These are phyloP conservation scores for Thalassiosira sp. DNA, from an alignment of 352 stramenopile species.

Conservation along the genomic window DNA sequence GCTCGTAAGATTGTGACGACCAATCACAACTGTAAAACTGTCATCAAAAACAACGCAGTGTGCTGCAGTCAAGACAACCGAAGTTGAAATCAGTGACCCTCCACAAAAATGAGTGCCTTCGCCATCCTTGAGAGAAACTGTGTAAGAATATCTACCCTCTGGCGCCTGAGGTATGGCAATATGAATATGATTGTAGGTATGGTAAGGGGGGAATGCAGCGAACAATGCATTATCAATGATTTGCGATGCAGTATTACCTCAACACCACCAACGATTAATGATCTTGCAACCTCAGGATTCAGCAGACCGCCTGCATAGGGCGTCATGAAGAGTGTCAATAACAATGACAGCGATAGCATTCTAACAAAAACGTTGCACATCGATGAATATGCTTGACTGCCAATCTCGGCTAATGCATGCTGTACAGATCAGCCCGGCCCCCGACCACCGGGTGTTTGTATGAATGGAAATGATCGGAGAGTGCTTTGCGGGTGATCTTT, in stretches of 20 bases:
- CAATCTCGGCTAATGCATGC: no score
- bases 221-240: no score
- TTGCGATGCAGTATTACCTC: background rate
- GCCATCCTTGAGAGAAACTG: constrained; percentile 13
- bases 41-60: constrained; percentile 18
- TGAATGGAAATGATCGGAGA: background rate
- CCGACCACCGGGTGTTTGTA: no score
- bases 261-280: background rate
- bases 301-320: background rate
- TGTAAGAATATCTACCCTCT: constrained; percentile 19
- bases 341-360: background rate
- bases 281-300: background rate
- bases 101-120: constrained; percentile 33
- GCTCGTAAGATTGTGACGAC: constrained; percentile 18
- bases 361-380: background rate
- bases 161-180: no score
- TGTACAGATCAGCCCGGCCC: no score
- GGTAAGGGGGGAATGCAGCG: no score
- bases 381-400: no score
- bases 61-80: constrained; percentile 30
- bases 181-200: no score
- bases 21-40: constrained; percentile 17
- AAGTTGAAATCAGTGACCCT: constrained; percentile 44
- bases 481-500: background rate
- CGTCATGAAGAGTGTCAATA: background rate